Evolutionary conservation across 345 rosid species (phyloP).

Genomic region (Linum lewisii): DNA sequence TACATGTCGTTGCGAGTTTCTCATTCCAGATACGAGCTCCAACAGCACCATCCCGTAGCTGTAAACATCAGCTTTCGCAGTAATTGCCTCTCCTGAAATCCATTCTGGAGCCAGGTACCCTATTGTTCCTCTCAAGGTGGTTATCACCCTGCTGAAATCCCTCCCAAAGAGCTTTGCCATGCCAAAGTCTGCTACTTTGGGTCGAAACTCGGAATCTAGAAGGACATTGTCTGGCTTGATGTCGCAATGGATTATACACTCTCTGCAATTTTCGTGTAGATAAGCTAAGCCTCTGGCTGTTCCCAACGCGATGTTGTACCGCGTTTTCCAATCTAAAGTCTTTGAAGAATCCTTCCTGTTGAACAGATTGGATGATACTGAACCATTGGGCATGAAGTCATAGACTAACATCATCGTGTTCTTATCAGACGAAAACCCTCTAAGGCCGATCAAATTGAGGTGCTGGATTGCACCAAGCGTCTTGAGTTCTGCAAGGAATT

Average conservation of each 20-base stretch:
- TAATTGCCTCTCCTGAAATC: constrained; percentile 2
- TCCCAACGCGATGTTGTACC: constrained; percentile 2
- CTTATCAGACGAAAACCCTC: background rate
- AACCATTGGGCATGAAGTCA: constrained; percentile 4
- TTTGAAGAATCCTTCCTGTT: background rate
- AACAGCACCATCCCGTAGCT: constrained; percentile 3
- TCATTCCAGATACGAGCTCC: background rate
- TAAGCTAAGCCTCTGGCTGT: background rate
- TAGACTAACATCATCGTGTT: background rate
- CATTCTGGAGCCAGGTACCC: constrained; percentile 1
- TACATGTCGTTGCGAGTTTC: background rate
- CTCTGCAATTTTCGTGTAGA: background rate
- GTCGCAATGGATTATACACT: constrained; percentile 1
- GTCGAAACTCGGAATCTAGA: background rate
- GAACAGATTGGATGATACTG: background rate
- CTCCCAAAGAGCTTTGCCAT: constrained; percentile 1
- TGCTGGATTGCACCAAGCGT: constrained; percentile 3
- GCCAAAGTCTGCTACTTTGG: background rate
- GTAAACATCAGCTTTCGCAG: background rate
- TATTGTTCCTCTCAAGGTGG: background rate
- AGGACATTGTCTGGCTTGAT: constrained; percentile 3
- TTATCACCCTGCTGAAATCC: background rate
- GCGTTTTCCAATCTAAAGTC: background rate
- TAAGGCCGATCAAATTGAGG: background rate
- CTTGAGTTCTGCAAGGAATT: background rate